Evolutionary conservation across 1,139 yeast species (phyloP), one percentile per base, ranked within the genome.

Genomic region (Geotrichum candidum): DNA sequence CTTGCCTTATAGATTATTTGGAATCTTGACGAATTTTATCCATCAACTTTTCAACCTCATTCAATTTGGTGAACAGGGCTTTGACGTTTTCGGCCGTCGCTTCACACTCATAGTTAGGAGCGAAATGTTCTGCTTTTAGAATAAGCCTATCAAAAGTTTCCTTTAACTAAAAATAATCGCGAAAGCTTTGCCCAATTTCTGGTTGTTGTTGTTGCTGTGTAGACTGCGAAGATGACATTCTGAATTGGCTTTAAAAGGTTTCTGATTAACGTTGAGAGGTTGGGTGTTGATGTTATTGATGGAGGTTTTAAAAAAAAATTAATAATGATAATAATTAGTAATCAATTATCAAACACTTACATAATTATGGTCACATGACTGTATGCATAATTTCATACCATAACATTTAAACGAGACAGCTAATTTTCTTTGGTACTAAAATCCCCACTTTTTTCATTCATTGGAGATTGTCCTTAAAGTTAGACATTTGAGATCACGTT

Each of bases 81-180:
- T 54, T 23, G 18, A 54, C 57, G 9, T 54, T 33, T 9, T 35
- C 23, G n/a, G 35, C 51, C 2, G 57, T 54, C 11, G 29, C n/a
- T 27, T 54, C 25, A 18, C 13, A 4, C 29, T 54, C 51, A 29
- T 54, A 41, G 18, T 54, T 54, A 9, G 57, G 57, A 5, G 51
- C 15, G 29, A 54, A 54, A 22, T 27, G 27, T 22, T 54, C 57
- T 23, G 46, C 29, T 54, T 54, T 54, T n/a, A 18, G 22, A 54
- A 54, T 45, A 5, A 54, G 45, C 3, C 38, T 15, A 25, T 54
- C 57, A 29, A 54, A 25, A 22, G 23, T 18, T 45, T 54, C 57
- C 29, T 54, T 54, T 15, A 54, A 35, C 38, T 22, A 22, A 27
- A 54, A 54, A 29, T 54, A 54, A 22, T 54, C 57, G 18, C 27